A percentile compares a stretch with the other conserved stretches of the same genome.
Conservation (phyloP, 2,329 filamentous ascomycete species). For the Falciphora oryzae region DNA sequence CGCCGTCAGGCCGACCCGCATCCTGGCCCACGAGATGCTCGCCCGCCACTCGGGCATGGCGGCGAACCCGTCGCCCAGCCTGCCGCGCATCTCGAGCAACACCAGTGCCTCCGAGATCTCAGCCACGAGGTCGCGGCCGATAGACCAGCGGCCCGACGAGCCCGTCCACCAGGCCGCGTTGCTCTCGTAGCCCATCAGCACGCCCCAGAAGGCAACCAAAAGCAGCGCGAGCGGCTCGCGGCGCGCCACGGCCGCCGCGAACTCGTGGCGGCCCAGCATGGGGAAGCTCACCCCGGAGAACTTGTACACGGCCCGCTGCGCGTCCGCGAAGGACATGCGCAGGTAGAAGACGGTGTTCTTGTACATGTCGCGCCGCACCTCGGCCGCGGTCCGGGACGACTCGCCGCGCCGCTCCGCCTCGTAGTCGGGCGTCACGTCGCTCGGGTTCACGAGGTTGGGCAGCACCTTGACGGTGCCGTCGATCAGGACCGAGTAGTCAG, state of each 20-base stretch:
- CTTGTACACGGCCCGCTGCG: conserved; percentile 4
- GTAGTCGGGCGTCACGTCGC: background rate
- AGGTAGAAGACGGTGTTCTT: conserved; percentile 10
- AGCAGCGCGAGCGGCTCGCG: conserved; percentile 10
- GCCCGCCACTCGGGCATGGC: conserved; percentile 10
- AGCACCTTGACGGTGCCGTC: conserved; percentile 1
- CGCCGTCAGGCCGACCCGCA: conserved; percentile 4
- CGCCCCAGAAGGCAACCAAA: conserved; percentile 8
- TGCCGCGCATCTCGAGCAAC: conserved; percentile 10
- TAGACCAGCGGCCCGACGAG: background rate
- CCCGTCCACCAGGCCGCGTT: conserved; percentile 10
- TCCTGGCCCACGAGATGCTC: conserved; percentile 8
- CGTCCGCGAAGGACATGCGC: conserved; percentile 8
- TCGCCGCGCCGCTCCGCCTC: background rate
- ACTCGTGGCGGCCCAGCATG: conserved; percentile 8
- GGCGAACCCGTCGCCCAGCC: conserved; percentile 6
- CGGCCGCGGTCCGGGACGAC: conserved; percentile 1
- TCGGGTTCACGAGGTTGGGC: background rate
- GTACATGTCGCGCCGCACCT: conserved; percentile 10
- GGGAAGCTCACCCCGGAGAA: conserved; percentile 8
- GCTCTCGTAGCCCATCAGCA: conserved; percentile 8
- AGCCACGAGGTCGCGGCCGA: conserved; percentile 8
- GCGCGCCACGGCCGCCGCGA: conserved; percentile 4
- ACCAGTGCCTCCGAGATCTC: conserved; percentile 10
- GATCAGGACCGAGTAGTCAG: conserved; percentile 1